Conservation (phyloP, 2,329 filamentous ascomycete genomes). For the Lasiodiplodia sp. region DNA sequence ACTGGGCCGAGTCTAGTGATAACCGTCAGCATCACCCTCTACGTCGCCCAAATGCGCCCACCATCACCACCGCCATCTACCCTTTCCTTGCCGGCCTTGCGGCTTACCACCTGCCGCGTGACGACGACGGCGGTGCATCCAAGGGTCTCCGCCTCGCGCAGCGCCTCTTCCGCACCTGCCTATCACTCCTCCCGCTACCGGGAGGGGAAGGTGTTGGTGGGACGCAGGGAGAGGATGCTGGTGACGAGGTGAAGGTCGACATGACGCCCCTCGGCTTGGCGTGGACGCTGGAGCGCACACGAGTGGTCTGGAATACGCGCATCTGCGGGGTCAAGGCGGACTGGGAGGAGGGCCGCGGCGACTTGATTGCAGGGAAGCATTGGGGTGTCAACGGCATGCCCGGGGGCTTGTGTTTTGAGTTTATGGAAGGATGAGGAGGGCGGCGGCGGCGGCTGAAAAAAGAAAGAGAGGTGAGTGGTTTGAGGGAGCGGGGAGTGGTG, state of each 20-base stretch:
- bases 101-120: slow-evolving; percentile 17
- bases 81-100: slow-evolving; percentile 25
- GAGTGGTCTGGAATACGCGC: slow-evolving; percentile 24
- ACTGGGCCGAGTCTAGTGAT: no score
- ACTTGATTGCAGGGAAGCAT: not conserved
- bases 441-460: no score
- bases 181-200: not conserved
- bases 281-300: slow-evolving; percentile 18
- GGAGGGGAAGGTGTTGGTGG: no score
- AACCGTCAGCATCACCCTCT: no score
- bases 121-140: not conserved
- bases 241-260: not conserved
- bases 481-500: not conserved
- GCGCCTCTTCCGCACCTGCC: slow-evolving; percentile 4
- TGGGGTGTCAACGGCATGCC: slow-evolving; percentile 22
- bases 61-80: not conserved
- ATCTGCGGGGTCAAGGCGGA: slow-evolving; percentile 4
- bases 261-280: not conserved
- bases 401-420: not conserved
- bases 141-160: not conserved
- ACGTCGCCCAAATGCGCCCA: no score
- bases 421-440: no score
- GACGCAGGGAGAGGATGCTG: not conserved
- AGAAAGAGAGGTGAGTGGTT: not conserved
- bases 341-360: not conserved